These are phyloP conservation scores for Marsdenia floribunda DNA, from an alignment of 257 asterid species.

Conservation along the genomic window DNA sequence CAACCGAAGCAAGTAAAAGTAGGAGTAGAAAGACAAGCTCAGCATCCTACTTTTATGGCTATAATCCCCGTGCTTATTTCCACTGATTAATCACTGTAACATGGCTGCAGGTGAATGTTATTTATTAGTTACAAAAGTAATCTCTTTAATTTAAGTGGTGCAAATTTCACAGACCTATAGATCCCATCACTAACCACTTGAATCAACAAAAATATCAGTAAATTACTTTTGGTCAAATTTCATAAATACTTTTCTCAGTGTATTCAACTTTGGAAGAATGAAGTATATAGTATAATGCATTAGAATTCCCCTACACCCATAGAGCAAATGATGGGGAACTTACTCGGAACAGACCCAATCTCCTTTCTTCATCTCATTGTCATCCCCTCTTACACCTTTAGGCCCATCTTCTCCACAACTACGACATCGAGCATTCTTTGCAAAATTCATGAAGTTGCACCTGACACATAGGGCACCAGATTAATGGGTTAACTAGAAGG, in stretches of 20 bases:
- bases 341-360: conserved; percentile 37
- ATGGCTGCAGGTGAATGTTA: neutral
- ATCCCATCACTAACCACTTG: too few relatives aligned
- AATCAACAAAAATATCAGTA: too few relatives aligned
- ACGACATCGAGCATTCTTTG: conserved; percentile 22
- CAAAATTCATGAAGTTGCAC: conserved; percentile 32
- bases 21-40: neutral
- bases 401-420: conserved; percentile 32
- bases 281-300: too few relatives aligned
- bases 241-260: too few relatives aligned
- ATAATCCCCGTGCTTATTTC: neutral
- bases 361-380: conserved; percentile 34
- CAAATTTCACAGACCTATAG: too few relatives aligned
- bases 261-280: too few relatives aligned
- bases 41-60: too few relatives aligned
- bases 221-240: too few relatives aligned
- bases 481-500: conserved; percentile 3
- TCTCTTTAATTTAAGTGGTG: too few relatives aligned
- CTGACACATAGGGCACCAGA: conserved; percentile 11
- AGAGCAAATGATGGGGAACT: conserved; percentile 14
- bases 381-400: conserved; percentile 11
- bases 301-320: too few relatives aligned
- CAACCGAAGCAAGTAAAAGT: neutral
- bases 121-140: too few relatives aligned
- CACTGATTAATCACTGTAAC: neutral